A percentile compares a stretch with the other conserved stretches of the same genome.
Conservation (phyloP, 2,329 filamentous ascomycete species). For the Incumbomyces delicatus region DNA sequence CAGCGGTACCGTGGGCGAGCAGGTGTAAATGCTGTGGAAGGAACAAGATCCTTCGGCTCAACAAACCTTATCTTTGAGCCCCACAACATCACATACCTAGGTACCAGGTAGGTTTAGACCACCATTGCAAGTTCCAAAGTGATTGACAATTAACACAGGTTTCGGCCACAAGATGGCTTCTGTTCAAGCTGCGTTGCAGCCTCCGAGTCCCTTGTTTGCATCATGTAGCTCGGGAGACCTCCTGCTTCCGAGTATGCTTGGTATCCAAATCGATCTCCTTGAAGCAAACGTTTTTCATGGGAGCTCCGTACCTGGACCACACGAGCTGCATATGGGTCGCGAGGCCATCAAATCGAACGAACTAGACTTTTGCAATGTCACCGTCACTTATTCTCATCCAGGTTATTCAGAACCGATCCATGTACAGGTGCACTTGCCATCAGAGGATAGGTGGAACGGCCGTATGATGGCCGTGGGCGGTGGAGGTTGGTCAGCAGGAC, state of each 20-base stretch:
- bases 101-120: too few relatives aligned
- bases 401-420: conserved; percentile 30
- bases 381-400: conserved; percentile 32
- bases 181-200: not conserved
- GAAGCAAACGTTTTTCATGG: conserved; percentile 4
- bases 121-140: too few relatives aligned
- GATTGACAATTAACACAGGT: too few relatives aligned
- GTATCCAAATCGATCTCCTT: not conserved
- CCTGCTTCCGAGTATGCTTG: not conserved
- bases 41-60: too few relatives aligned
- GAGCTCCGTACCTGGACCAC: not conserved
- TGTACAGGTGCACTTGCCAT: conserved; percentile 29
- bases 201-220: not conserved
- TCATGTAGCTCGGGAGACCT: not conserved
- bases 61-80: too few relatives aligned
- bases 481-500: conserved; percentile 22
- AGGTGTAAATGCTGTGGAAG: too few relatives aligned
- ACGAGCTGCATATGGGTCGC: not conserved
- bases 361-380: conserved; percentile 33
- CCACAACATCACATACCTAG: too few relatives aligned
- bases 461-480: conserved; percentile 32
- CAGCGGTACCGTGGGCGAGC: too few relatives aligned
- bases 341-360: not conserved
- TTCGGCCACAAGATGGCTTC: not conserved
- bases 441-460: conserved; percentile 26